Conservation (phyloP, 2,329 filamentous ascomycete genomes). For the Sclerotinia spermophila region DNA sequence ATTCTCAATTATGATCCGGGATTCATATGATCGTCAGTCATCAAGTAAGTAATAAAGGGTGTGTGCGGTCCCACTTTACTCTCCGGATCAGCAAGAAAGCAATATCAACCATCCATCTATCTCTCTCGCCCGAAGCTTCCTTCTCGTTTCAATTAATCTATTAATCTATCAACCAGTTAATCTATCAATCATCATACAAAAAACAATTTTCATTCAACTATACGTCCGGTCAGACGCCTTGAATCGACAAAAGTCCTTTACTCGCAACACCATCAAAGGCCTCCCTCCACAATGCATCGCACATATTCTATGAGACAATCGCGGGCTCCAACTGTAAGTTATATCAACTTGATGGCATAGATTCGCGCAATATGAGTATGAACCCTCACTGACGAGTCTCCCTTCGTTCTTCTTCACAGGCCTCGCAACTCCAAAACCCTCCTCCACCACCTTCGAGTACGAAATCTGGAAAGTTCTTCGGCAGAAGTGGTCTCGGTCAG, state of each 20-base stretch:
- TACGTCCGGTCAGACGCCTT: not conserved
- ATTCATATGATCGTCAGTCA: constrained; percentile 11
- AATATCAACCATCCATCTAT: not conserved
- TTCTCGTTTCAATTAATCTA: not conserved
- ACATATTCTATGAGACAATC: constrained; percentile 99
- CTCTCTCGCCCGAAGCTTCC: not conserved
- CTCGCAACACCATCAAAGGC: not conserved
- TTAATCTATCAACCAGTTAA: not conserved
- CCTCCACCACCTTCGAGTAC: constrained; percentile 88
- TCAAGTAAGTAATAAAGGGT: not conserved
- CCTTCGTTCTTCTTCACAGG: constrained; percentile 22
- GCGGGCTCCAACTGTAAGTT: constrained; percentile 85
- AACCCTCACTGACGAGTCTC: constrained; percentile 19
- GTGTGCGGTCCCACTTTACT: not conserved
- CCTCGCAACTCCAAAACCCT: constrained; percentile 74
- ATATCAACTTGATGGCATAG: not conserved
- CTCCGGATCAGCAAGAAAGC: constrained; percentile 9
- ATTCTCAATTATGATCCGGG: not conserved
- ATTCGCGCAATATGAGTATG: not conserved
- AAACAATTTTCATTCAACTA: not conserved
- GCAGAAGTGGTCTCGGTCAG: constrained; percentile 75
- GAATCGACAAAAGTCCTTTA: not conserved
- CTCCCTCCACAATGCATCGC: constrained; percentile 77
- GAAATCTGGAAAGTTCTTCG: constrained; percentile 86
- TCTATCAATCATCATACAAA: not conserved